phyloP scores from a whole-genome alignment of 371 early-diverging fungal species.

The Phascolomyces articulosus region DNA sequence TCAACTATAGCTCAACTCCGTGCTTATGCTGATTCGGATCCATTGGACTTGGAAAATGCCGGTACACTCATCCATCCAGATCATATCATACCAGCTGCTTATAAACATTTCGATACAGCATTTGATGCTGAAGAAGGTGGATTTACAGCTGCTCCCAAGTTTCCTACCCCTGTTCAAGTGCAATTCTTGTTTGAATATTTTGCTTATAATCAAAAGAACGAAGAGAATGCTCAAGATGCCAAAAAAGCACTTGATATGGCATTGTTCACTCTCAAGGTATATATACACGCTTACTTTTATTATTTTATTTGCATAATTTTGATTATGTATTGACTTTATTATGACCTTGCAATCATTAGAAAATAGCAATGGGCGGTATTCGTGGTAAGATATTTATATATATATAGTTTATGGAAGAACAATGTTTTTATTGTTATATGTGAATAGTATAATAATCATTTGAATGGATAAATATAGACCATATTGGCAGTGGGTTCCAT shows the following conservation, averaged over 20 bases:
- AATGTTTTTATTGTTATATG: neutral
- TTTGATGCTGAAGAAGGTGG: slow-evolving; percentile 63
- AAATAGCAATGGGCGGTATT: slow-evolving; percentile 63
- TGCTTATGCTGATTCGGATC: slow-evolving; percentile 27
- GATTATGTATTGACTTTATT: no score
- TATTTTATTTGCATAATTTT: no score
- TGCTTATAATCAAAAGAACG: slow-evolving; percentile 32
- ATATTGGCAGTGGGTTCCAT: slow-evolving; percentile 65
- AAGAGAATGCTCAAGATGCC: slow-evolving; percentile 28
- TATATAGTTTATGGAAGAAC: no score
- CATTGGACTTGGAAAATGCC: slow-evolving; percentile 21
- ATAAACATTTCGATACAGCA: slow-evolving; percentile 35
- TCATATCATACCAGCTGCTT: slow-evolving; percentile 28
- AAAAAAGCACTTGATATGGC: slow-evolving; percentile 61
- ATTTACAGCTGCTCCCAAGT: slow-evolving; percentile 67
- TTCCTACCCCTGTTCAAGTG: slow-evolving; percentile 65
- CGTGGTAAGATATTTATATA: slow-evolving; percentile 55
- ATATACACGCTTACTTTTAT: neutral
- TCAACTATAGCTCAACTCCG: slow-evolving; percentile 47
- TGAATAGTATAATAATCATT: neutral
- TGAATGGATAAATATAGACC: slow-evolving; percentile 42
- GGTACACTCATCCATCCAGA: slow-evolving; percentile 17
- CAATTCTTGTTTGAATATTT: slow-evolving; percentile 61
- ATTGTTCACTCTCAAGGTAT: slow-evolving; percentile 53
- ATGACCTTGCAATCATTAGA: slow-evolving; percentile 13